Conservation (phyloP, 2,329 filamentous ascomycete genomes). For the Helicocarpus griseus region DNA sequence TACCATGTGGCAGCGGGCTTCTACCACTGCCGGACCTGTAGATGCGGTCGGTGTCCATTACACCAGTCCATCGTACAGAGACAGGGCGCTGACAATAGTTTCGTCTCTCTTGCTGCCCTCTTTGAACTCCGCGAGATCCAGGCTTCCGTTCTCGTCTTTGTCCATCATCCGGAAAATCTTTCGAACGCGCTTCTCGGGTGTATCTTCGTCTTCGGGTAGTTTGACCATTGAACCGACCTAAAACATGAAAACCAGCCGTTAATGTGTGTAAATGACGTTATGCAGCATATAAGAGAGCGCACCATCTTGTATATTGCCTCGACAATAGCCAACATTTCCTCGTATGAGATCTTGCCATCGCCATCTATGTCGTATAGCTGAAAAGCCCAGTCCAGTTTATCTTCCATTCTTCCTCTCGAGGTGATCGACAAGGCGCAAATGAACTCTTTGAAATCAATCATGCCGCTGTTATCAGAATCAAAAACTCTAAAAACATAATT, state of each 20-base stretch:
- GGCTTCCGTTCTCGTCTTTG: constrained; percentile 95
- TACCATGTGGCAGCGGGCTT: background rate
- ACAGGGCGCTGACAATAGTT: constrained; percentile 94
- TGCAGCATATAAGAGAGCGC: constrained; percentile 14
- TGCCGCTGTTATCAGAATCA: constrained; percentile 92
- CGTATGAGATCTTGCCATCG: constrained; percentile 97
- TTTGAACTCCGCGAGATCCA: constrained; percentile 98
- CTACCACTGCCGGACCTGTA: background rate
- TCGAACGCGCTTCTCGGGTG: constrained; percentile 90
- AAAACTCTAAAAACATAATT: constrained; percentile 99
- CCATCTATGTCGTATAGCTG: constrained; percentile 99
- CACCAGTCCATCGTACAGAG: constrained; percentile 91
- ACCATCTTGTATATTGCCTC: constrained; percentile 99
- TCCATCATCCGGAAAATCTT: constrained; percentile 99
- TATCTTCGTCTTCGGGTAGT: constrained; percentile 95
- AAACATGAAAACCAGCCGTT: background rate
- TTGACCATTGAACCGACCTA: constrained; percentile 99
- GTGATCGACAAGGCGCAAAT: constrained; percentile 97
- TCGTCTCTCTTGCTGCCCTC: constrained; percentile 98
- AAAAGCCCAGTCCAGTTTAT: constrained; percentile 99
- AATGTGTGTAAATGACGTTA: background rate
- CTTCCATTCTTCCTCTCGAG: constrained; percentile 95
- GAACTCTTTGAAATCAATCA: constrained; percentile 99
- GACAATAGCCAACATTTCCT: constrained; percentile 97
- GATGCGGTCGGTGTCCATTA: constrained; percentile 33